Conservation (phyloP, 176 grass and related monocot species). For the Panicum miliaceum region DNA sequence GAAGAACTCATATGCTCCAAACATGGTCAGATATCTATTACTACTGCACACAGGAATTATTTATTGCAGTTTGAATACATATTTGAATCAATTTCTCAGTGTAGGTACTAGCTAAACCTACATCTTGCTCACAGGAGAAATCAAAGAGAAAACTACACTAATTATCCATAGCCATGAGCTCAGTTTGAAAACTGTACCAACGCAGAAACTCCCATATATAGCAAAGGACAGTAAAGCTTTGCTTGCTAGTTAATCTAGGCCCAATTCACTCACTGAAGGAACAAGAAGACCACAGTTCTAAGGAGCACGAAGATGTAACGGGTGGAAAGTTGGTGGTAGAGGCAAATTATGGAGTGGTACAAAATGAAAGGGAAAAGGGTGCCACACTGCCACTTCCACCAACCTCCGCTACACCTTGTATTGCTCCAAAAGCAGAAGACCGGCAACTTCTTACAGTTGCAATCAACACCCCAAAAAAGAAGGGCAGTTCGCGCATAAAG, state of each 20-base stretch:
- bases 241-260: constrained; percentile 1
- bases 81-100: neutral
- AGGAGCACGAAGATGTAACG: neutral
- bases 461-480: constrained; percentile 14
- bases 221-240: neutral
- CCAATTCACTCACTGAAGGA: neutral
- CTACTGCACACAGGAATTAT: neutral
- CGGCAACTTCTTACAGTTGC: constrained; percentile 11
- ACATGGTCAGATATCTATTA: neutral
- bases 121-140: neutral
- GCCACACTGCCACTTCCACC: constrained; percentile 23
- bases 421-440: constrained; percentile 24
- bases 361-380: constrained; percentile 26
- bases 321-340: constrained; percentile 7
- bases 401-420: constrained; percentile 31
- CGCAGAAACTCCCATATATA: neutral
- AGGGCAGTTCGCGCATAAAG: neutral
- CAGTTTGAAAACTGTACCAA: neutral
- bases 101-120: neutral
- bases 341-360: constrained; percentile 34
- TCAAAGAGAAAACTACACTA: neutral
- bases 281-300: neutral
- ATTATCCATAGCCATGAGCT: neutral
- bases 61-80: neutral
- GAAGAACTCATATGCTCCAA: neutral